Evolutionary conservation across 768 basidiomycete species (phyloP).

Genomic region (Hemileccinum impolitum): DNA sequence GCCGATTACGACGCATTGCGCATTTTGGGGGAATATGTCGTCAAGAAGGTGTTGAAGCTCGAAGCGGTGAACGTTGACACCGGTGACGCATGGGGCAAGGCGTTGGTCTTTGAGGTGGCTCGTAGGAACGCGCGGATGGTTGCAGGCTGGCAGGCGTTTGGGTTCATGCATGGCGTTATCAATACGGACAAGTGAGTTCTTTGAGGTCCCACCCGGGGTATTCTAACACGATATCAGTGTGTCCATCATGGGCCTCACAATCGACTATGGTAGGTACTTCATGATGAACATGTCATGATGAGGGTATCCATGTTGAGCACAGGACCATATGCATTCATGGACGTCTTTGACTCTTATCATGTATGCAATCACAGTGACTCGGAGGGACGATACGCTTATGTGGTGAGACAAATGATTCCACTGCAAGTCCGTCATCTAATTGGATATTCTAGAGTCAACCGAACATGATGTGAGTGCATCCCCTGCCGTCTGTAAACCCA

Average conservation of each 20-base stretch:
- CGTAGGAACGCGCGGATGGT: slow-evolving; percentile 89
- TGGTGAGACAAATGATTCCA: slow-evolving; percentile 28
- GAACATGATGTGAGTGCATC: slow-evolving; percentile 62
- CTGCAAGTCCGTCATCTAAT: slow-evolving; percentile 1
- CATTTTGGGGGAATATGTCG: slow-evolving; percentile 74
- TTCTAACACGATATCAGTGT: slow-evolving; percentile 43
- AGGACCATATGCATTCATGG: slow-evolving; percentile 96
- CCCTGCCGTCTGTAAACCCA: not conserved
- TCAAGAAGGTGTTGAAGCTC: slow-evolving; percentile 53
- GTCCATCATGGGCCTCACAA: slow-evolving; percentile 71
- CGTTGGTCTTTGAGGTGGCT: slow-evolving; percentile 73
- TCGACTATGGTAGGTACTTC: slow-evolving; percentile 58
- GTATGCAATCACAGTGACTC: slow-evolving; percentile 91
- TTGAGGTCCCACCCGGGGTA: not conserved
- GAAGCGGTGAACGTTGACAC: slow-evolving; percentile 34
- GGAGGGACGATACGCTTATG: slow-evolving; percentile 74
- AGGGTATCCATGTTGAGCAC: slow-evolving; percentile 3
- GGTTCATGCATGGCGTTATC: slow-evolving; percentile 95
- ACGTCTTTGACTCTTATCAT: slow-evolving; percentile 79
- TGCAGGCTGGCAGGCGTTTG: slow-evolving; percentile 92
- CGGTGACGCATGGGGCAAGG: slow-evolving; percentile 66
- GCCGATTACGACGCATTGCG: slow-evolving; percentile 73
- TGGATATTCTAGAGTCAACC: slow-evolving; percentile 55
- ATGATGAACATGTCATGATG: not conserved
- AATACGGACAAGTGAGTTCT: slow-evolving; percentile 88